Evolutionary conservation across 805 yeast genomes (phyloP).

Genomic region (Nakazawaea molendinolei): DNA sequence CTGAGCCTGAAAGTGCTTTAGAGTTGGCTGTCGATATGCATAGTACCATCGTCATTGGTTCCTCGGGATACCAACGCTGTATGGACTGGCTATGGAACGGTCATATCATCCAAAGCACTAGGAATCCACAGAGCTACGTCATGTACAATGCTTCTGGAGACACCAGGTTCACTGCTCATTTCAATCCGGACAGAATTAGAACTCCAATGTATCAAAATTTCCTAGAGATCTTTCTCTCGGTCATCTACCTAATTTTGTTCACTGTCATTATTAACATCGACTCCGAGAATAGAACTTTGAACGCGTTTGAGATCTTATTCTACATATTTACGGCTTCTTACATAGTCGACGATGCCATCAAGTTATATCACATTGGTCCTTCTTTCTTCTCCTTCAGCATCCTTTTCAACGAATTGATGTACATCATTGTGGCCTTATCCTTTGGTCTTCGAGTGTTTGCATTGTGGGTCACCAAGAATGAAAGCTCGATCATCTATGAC

Average conservation of each 20-base stretch:
- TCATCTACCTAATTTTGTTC: constrained; percentile 55
- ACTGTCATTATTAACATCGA: constrained; percentile 59
- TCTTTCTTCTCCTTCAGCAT: constrained; percentile 73
- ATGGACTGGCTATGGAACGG: constrained; percentile 91
- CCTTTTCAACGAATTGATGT: constrained; percentile 68
- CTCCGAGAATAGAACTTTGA: constrained; percentile 29
- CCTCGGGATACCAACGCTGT: constrained; percentile 81
- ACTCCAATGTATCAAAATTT: constrained; percentile 80
- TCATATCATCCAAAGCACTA: constrained; percentile 75
- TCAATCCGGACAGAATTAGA: constrained; percentile 76
- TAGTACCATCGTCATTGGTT: constrained; percentile 66
- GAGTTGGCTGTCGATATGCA: constrained; percentile 87
- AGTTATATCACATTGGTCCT: constrained; percentile 71
- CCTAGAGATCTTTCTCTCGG: constrained; percentile 60
- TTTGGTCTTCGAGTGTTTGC: constrained; percentile 48
- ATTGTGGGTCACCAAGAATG: constrained; percentile 20
- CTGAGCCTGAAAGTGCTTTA: constrained; percentile 64
- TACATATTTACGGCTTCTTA: constrained; percentile 64
- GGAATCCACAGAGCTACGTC: constrained; percentile 63
- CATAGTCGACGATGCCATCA: constrained; percentile 59
- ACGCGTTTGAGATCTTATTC: constrained; percentile 47
- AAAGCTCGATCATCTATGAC: constrained; percentile 32
- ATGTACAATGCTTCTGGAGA: constrained; percentile 55
- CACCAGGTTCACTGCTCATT: constrained; percentile 51
- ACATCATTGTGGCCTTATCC: constrained; percentile 45